Evolutionary conservation across 2,329 filamentous ascomycete genomes (phyloP).

Genomic region (Mariannaea elegans): DNA sequence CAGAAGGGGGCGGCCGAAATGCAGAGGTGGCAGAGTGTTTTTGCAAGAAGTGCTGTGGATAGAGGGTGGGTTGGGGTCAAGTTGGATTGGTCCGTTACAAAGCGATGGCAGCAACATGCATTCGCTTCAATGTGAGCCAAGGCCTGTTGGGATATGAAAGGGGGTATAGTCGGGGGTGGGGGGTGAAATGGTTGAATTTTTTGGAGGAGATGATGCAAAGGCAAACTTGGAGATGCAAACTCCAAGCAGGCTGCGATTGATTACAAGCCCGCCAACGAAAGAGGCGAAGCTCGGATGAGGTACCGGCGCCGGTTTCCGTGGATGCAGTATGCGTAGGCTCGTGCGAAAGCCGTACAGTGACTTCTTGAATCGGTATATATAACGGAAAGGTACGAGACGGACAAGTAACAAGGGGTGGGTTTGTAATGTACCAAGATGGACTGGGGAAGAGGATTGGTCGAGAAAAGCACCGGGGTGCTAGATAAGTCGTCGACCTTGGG

Average conservation of each 20-base stretch:
- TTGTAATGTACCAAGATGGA: constrained; percentile 27
- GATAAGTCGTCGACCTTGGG: constrained; percentile 25
- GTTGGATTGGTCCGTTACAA: constrained; percentile 29
- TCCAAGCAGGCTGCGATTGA: constrained; percentile 29
- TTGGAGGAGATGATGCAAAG: constrained; percentile 20
- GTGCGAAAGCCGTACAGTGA: constrained; percentile 6
- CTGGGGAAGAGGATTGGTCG: constrained; percentile 32
- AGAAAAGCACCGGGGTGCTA: constrained; percentile 30
- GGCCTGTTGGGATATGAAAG: constrained; percentile 14
- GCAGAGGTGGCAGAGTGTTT: constrained; percentile 10
- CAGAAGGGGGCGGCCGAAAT: constrained; percentile 5
- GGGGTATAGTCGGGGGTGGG: constrained; percentile 10
- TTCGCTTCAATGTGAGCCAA: constrained; percentile 24
- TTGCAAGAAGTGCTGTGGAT: constrained; percentile 1
- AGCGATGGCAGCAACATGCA: constrained; percentile 30
- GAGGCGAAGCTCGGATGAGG: constrained; percentile 38
- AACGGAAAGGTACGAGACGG: constrained; percentile 11
- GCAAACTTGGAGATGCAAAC: constrained; percentile 23
- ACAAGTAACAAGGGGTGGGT: constrained; percentile 11
- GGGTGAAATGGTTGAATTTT: constrained; percentile 7
- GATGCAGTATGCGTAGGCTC: constrained; percentile 25
- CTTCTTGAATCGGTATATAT: constrained; percentile 9
- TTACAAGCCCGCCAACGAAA: constrained; percentile 29
- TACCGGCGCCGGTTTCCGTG: constrained; percentile 34
- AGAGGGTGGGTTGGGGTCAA: constrained; percentile 20